These are phyloP conservation scores for Gossypium gossypioides DNA, from an alignment of 441 rosid species.

Conservation along the genomic window DNA sequence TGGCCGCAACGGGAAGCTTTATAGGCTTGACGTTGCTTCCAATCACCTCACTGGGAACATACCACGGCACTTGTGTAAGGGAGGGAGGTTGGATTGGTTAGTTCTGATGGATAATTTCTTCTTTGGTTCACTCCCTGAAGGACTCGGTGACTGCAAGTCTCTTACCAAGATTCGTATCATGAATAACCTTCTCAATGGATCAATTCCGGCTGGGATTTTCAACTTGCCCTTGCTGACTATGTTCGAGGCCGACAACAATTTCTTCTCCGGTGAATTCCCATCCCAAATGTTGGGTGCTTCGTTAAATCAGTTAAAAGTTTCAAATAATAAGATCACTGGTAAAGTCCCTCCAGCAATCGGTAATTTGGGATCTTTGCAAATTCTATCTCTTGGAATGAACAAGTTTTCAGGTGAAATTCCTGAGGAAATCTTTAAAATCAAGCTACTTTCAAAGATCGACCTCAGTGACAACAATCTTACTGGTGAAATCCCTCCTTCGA, in stretches of 20 bases:
- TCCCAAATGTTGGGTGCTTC: constrained; percentile 38
- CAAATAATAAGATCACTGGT: constrained; percentile 57
- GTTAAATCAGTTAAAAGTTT: constrained; percentile 32
- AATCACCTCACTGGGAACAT: constrained; percentile 69
- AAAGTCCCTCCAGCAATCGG: constrained; percentile 55
- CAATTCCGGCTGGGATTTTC: constrained; percentile 66
- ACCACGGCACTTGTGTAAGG: constrained; percentile 58
- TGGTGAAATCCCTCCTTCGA: constrained; percentile 51
- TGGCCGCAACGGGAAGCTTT: constrained; percentile 54
- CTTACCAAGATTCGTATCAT: constrained; percentile 40
- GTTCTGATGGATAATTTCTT: constrained; percentile 60
- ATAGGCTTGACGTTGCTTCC: constrained; percentile 43
- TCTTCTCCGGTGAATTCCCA: constrained; percentile 68
- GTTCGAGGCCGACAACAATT: constrained; percentile 50
- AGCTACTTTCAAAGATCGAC: constrained; percentile 37
- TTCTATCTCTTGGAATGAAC: constrained; percentile 39
- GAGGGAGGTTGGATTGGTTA: constrained; percentile 38
- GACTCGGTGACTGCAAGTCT: constrained; percentile 58
- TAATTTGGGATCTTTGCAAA: constrained; percentile 33
- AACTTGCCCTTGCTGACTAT: constrained; percentile 35
- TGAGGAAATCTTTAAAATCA: constrained; percentile 34
- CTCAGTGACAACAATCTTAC: constrained; percentile 41
- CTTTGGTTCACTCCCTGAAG: constrained; percentile 56
- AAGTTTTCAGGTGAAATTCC: constrained; percentile 51
- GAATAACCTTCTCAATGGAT: constrained; percentile 50